Evolutionary conservation across 1,284 basidiomycete genomes (phyloP).

Genomic region (Ceratobasidium sp.): DNA sequence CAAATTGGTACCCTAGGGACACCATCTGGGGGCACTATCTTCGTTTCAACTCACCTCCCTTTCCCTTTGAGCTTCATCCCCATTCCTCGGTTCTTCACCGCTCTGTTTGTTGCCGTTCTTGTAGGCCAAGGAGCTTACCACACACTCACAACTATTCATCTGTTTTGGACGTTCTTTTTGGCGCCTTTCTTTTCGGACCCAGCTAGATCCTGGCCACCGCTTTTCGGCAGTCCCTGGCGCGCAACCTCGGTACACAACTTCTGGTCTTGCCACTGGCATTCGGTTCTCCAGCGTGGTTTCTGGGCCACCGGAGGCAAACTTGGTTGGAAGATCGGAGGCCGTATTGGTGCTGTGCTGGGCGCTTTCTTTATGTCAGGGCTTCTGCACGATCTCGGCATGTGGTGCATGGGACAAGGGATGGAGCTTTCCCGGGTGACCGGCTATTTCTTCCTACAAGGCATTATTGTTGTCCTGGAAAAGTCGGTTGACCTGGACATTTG

Average conservation of each 20-base stretch:
- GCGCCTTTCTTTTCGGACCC: conserved; percentile 37
- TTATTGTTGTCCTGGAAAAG: conserved; percentile 66
- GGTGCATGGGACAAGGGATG: conserved; percentile 70
- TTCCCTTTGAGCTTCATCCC: conserved; percentile 9
- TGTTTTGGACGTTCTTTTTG: conserved; percentile 12
- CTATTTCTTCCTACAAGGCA: conserved; percentile 70
- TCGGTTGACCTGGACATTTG: conserved; percentile 42
- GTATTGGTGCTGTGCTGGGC: conserved; percentile 61
- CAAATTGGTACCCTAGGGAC: conserved; percentile 21
- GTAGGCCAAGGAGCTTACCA: conserved; percentile 13
- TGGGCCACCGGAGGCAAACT: conserved; percentile 32
- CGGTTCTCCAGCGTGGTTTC: conserved; percentile 35
- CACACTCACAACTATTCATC: conserved; percentile 19
- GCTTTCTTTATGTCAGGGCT: conserved; percentile 70
- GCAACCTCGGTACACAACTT: conserved; percentile 36
- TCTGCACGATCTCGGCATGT: conserved; percentile 69
- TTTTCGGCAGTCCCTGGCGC: conserved; percentile 23
- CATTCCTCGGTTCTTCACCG: conserved; percentile 23
- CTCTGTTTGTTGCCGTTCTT: neutral
- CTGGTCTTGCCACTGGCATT: conserved; percentile 42
- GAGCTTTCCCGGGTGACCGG: conserved; percentile 63
- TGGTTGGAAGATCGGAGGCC: conserved; percentile 24
- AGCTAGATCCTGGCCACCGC: conserved; percentile 39
- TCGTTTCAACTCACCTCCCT: conserved; percentile 23
- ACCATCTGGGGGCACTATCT: conserved; percentile 20